phyloP scores from a whole-genome alignment of 2,329 filamentous ascomycete genomes.

The Xylaria multiplex region DNA sequence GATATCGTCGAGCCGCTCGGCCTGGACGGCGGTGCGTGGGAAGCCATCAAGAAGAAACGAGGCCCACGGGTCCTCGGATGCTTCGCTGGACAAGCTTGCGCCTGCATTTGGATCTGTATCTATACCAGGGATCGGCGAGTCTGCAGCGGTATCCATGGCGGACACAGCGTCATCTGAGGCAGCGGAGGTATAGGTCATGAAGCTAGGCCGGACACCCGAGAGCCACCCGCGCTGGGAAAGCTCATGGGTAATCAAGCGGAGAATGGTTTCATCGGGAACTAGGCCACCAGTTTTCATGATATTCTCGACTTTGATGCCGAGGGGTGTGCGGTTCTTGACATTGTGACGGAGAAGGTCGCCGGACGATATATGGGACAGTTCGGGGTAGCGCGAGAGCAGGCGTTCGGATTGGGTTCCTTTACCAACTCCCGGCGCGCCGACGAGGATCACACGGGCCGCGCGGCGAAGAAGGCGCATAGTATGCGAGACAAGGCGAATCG shows the following conservation, averaged over 20 bases:
- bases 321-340: conserved; percentile 86
- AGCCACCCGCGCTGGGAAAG: conserved; percentile 89
- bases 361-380: conserved; percentile 90
- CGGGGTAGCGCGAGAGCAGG: conserved; percentile 84
- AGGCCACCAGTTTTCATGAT: conserved; percentile 88
- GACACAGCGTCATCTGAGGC: conserved; percentile 47
- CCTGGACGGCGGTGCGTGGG: conserved; percentile 86
- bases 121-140: conserved; percentile 55
- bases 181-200: conserved; percentile 64
- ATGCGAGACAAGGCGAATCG: conserved; percentile 33
- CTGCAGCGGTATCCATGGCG: conserved; percentile 47
- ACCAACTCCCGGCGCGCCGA: conserved; percentile 95
- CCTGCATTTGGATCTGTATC: conserved; percentile 52
- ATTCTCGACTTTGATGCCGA: conserved; percentile 89
- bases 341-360: conserved; percentile 92
- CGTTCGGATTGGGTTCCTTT: conserved; percentile 97
- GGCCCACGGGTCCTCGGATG: conserved; percentile 76
- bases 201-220: conserved; percentile 56
- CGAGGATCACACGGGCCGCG: conserved; percentile 91
- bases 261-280: conserved; percentile 91
- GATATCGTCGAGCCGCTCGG: conserved; percentile 77
- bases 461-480: conserved; percentile 76
- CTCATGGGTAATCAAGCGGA: conserved; percentile 91
- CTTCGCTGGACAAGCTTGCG: conserved; percentile 52
- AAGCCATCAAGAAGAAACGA: conserved; percentile 98